Conservation (phyloP, 2,329 filamentous ascomycete species). For the Pseudovirgaria hyperparasitica region DNA sequence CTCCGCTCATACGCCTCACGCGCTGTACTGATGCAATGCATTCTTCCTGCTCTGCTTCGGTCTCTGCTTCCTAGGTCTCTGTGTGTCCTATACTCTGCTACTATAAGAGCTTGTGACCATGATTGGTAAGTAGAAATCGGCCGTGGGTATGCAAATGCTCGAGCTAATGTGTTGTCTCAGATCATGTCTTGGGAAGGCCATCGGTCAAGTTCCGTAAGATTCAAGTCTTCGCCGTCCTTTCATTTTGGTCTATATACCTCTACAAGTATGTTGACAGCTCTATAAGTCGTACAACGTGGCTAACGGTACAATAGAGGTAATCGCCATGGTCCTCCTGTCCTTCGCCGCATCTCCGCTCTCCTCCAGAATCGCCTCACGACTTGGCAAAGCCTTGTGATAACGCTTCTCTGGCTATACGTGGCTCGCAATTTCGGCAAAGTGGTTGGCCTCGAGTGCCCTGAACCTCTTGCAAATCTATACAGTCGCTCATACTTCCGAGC, state of each 20-base stretch:
- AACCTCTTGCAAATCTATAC: conserved; percentile 90
- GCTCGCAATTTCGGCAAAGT: conserved; percentile 90
- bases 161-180: no score
- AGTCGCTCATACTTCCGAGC: conserved; percentile 85
- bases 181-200: conserved; percentile 84
- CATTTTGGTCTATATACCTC: conserved; percentile 83
- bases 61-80: no score
- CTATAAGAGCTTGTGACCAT: conserved; percentile 10
- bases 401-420: conserved; percentile 82
- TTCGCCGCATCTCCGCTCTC: conserved; percentile 57
- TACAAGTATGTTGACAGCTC: conserved; percentile 43
- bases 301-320: conserved; percentile 48
- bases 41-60: no score
- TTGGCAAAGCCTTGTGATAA: conserved; percentile 82
- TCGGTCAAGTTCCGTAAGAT: conserved; percentile 85
- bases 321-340: conserved; percentile 72
- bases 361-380: conserved; percentile 62
- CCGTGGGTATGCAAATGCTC: conserved; percentile 1
- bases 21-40: no score
- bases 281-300: conserved; percentile 8
- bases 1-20: no score
- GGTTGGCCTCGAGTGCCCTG: conserved; percentile 78
- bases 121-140: conserved; percentile 11
- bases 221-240: conserved; percentile 80
- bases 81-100: no score